Evolutionary conservation across 306 rosid species (phyloP).

Genomic region (Phaseolus lunatus): DNA sequence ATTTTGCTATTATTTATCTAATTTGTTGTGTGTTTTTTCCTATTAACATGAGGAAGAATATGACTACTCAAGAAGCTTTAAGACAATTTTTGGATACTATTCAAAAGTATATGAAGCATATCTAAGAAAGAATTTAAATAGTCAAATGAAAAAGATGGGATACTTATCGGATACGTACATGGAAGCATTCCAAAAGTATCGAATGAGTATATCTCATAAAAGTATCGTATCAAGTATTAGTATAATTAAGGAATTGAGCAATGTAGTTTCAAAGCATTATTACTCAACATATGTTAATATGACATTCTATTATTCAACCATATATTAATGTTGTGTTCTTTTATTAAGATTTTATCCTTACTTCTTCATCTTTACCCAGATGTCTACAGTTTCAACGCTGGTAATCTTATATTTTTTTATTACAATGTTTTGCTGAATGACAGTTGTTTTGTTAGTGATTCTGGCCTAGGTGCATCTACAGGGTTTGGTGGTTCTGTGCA

Average conservation of each 20-base stretch:
- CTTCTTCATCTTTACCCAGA: background rate
- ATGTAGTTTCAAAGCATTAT: background rate
- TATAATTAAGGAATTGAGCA: background rate
- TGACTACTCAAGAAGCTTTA: too few relatives aligned
- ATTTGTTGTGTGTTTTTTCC: background rate
- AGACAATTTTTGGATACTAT: too few relatives aligned
- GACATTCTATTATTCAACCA: background rate
- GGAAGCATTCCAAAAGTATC: too few relatives aligned
- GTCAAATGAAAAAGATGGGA: too few relatives aligned
- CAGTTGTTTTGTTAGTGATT: constrained; percentile 64
- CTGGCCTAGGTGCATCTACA: constrained; percentile 74
- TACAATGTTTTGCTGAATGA: constrained; percentile 32
- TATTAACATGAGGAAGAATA: too few relatives aligned
- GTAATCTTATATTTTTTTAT: background rate
- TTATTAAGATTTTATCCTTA: constrained; percentile 3
- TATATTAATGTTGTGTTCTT: background rate
- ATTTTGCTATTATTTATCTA: background rate
- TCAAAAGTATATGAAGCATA: too few relatives aligned
- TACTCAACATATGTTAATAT: background rate
- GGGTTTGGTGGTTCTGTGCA: constrained; percentile 56
- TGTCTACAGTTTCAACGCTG: background rate
- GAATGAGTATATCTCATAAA: too few relatives aligned
- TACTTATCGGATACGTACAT: too few relatives aligned
- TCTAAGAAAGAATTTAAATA: too few relatives aligned
- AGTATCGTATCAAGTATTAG: too few relatives aligned